phyloP scores from a whole-genome alignment of 2,329 filamentous ascomycete genomes.

The Fusarium staphyleae region DNA sequence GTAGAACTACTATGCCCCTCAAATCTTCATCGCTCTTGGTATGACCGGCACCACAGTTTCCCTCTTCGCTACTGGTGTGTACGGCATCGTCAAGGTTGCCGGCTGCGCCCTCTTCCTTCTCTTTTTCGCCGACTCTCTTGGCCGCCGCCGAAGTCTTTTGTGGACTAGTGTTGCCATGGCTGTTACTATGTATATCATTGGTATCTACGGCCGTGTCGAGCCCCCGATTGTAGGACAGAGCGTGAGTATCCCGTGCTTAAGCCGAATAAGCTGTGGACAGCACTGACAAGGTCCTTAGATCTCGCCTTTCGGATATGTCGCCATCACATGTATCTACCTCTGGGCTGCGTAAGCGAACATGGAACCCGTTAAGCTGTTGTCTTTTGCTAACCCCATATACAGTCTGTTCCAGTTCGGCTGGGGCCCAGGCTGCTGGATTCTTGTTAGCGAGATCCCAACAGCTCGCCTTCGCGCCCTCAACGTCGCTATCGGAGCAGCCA shows the following conservation, averaged over 20 bases:
- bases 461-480: constrained; percentile 71
- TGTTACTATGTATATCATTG: constrained; percentile 71
- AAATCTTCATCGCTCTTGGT: constrained; percentile 72
- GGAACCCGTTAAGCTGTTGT: background rate
- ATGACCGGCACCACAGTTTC: constrained; percentile 62
- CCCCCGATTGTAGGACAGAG: constrained; percentile 60
- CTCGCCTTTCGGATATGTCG: constrained; percentile 72
- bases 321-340: constrained; percentile 74
- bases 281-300: constrained; percentile 47
- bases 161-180: constrained; percentile 71
- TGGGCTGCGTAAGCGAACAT: constrained; percentile 61
- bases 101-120: constrained; percentile 70
- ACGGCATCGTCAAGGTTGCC: constrained; percentile 74
- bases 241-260: constrained; percentile 42
- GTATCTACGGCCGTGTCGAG: constrained; percentile 70
- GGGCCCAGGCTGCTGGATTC: constrained; percentile 77
- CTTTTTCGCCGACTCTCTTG: constrained; percentile 73
- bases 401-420: constrained; percentile 73
- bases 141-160: constrained; percentile 65
- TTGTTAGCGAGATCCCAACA: constrained; percentile 72
- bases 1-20: constrained; percentile 71
- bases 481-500: constrained; percentile 71
- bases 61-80: constrained; percentile 77
- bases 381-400: constrained; percentile 25
- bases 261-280: no score